Percentiles rank a stretch among this genome's conserved stretches.
Evolutionary conservation across 805 yeast species (phyloP).

Genomic region (Kodamaea neixiangensis): DNA sequence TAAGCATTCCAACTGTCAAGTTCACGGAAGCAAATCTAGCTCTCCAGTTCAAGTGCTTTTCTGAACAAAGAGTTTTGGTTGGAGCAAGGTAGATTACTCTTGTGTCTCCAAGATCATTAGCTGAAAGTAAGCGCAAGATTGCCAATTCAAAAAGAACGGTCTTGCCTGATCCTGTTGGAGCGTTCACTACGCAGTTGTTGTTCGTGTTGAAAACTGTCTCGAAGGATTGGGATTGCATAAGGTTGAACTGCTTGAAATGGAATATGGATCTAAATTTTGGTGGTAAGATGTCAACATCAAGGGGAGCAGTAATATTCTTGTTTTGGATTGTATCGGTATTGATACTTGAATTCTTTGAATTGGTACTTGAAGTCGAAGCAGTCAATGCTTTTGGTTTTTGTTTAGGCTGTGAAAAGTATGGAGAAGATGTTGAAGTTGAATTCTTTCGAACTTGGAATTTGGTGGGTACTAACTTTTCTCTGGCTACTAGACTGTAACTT

Average conservation of each 20-base stretch:
- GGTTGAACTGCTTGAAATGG: constrained; percentile 40
- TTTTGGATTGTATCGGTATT: not conserved
- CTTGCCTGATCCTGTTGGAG: constrained; percentile 61
- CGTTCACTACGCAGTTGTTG: constrained; percentile 48
- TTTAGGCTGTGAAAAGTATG: not conserved
- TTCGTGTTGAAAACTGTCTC: constrained; percentile 31
- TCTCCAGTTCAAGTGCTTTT: constrained; percentile 50
- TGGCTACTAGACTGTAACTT: not conserved
- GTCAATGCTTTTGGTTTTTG: not conserved
- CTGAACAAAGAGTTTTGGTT: constrained; percentile 57
- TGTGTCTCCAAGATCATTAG: constrained; percentile 12
- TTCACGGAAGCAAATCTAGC: constrained; percentile 39
- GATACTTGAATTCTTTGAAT: not conserved
- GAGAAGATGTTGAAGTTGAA: not conserved
- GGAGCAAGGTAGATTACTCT: constrained; percentile 58
- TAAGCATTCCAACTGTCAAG: constrained; percentile 50
- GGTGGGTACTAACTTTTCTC: not conserved
- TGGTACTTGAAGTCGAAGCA: not conserved
- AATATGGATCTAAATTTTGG: constrained; percentile 1
- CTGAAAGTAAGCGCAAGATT: constrained; percentile 36
- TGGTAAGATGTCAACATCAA: constrained; percentile 1
- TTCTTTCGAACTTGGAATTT: not conserved
- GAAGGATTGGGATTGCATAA: constrained; percentile 53
- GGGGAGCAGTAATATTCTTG: not conserved
- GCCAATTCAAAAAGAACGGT: constrained; percentile 58